Base-by-base conservation (phyloP, 139 green algal genomes). In the Asterochloris erici region DNA sequence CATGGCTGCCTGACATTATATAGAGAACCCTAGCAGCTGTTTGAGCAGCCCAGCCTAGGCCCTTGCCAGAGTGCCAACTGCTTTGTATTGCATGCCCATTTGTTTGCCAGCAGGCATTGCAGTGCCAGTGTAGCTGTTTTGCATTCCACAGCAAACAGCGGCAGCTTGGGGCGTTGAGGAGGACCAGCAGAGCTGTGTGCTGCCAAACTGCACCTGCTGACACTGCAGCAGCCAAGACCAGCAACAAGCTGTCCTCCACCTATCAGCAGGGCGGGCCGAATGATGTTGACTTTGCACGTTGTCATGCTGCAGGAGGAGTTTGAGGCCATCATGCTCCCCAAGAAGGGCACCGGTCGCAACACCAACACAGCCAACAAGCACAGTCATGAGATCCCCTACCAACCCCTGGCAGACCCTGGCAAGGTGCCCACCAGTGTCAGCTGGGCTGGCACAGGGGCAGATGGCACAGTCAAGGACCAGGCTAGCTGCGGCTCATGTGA, bases 391-490 rank as follows among this genome's bases (percentile, higher is more conserved):
- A 24, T 91, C 29, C 86, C 84, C 12, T 83, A 91, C 54, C 68
- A 79, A 29, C 13, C 81, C 0, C 61, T 87, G 27, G 24, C 63
- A 12, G 64, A 84, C 73, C 10, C 81, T 6, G 73, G 11, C 17
- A 28, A 47, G 24, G 54, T 86, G 73, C 78, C 78, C 2, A 83
- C 79, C 0, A 61, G 80, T 0, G 87, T 96, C 27, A 88, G 92
- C 86, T 96, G 93, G 93, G 79, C 90, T n/a, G 87, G 88, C 19
- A 91, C 87, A 16, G 89, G 86, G 19, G 91, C 87, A 9, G 91
- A 91, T 54, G 84, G 82, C 12, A 29, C 69, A 0, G 89, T 95
- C 0, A 96, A 94, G 86, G 93, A 96, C 71, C 93, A 96, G 85
- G 92, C 89, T 9, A 79, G 81, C 60, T 95, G 91, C 79, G 91